Base-by-base conservation (phyloP, 805 yeast species). In the Candida koratica region DNA sequence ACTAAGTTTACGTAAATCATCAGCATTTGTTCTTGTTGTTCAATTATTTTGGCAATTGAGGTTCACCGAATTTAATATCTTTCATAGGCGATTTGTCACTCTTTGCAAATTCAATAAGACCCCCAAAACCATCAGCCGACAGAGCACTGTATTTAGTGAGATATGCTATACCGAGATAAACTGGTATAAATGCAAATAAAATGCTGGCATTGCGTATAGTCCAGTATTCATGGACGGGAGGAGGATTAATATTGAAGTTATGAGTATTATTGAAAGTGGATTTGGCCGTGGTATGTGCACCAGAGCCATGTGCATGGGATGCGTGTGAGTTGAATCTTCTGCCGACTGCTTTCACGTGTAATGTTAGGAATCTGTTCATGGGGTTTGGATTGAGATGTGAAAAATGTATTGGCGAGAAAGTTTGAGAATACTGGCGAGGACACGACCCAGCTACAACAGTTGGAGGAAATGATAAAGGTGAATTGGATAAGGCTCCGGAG, bases 201-300 rank as follows among this genome's bases (percentile, higher is more conserved):
- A 64, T 56, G 17, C 56, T 48, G 30, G 60, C 52, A 49, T 66
- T 65, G 39, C 63, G 56, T 44, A 51, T 48, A 46, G 58, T 62
- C 73, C 73, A 67, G 55, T 67, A 67, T 43, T 58, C 61, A 45
- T 67, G 73, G 34, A 63, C 66, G 34, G 64, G 71, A 26, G 73
- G 73, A 23, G 72, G 72, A 38, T 53, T 53, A 41, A 55, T 58
- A 52, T 67, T 58, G 53, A 67, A 67, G 50, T 61, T 58, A 52
- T 55, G 48, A 40, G 64, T 67, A 56, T 67, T 67, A 51, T 51
- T 61, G 58, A 67, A 67, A n/a, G 61, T 36, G n/a, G 63, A 38
- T 30, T 36, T 39, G 17, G 48, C 51, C 17, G 45, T 42, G 7
- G 49, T 23, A 10, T 31, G 34, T 18, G 50, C 51, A n/a, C n/a